Evolutionary conservation across 768 basidiomycete species (phyloP).

Genomic region (Baorangia bicolor): DNA sequence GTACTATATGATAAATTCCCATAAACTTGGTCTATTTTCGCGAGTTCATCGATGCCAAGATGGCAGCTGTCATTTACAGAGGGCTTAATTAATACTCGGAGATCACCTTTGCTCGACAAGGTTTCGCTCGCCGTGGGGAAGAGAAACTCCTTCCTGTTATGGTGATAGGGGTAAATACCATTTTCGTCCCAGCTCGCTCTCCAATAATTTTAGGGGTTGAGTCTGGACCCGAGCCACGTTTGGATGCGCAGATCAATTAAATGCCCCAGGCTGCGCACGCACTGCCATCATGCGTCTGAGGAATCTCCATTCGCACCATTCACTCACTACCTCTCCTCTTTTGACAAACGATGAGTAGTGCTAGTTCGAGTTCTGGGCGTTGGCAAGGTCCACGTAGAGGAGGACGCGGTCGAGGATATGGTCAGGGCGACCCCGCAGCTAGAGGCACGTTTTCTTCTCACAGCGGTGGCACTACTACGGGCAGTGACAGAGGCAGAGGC

Average conservation of each 20-base stretch:
- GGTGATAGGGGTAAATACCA: no score
- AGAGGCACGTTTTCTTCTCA: neutral
- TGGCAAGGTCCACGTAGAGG: slow-evolving; percentile 26
- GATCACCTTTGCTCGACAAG: no score
- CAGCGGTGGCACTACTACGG: slow-evolving; percentile 10
- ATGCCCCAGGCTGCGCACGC: no score
- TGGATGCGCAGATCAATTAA: neutral
- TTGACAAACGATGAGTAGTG: slow-evolving; percentile 1
- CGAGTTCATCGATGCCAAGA: neutral
- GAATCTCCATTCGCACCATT: no score
- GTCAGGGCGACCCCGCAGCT: neutral
- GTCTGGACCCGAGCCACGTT: neutral
- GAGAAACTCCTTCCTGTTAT: no score
- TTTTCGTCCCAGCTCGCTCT: no score
- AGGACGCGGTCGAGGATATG: slow-evolving; percentile 13
- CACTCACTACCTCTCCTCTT: no score
- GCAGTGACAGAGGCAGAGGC: slow-evolving; percentile 3
- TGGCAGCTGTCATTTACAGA: no score
- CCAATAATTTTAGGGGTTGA: no score
- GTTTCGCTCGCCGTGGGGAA: no score
- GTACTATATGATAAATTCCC: slow-evolving; percentile 4
- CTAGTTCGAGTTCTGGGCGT: neutral
- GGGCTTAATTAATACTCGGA: no score
- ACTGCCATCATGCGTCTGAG: no score
- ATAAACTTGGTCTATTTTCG: neutral